Conservation (phyloP, 768 basidiomycete genomes). For the Lactarius akahatsu region DNA sequence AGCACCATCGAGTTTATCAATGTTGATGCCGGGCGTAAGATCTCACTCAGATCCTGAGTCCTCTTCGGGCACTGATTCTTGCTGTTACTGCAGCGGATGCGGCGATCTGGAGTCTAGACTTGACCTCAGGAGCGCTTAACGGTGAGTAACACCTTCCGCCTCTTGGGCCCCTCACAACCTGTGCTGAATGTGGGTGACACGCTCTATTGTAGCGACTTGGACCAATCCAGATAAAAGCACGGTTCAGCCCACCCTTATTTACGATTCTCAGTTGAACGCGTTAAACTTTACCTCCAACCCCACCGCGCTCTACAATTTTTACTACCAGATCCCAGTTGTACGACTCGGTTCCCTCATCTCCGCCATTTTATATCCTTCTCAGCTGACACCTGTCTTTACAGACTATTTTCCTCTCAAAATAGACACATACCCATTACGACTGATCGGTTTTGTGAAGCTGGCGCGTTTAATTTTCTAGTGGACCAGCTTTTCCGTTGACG, state of each 20-base stretch:
- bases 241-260: background rate
- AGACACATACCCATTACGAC: background rate
- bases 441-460: background rate
- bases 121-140: background rate
- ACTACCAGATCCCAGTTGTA: background rate
- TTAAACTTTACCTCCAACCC: background rate
- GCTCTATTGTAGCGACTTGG: background rate
- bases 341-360: background rate
- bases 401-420: background rate
- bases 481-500: background rate
- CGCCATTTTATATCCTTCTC: background rate
- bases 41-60: background rate
- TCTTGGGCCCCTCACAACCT: background rate
- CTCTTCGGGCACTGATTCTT: background rate
- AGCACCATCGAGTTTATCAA: background rate
- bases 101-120: background rate
- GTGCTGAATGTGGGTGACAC: background rate
- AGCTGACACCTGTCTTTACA: background rate
- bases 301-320: background rate
- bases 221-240: background rate
- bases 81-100: background rate
- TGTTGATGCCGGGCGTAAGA: conserved; percentile 2
- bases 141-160: background rate
- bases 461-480: background rate
- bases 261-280: background rate